A percentile compares a stretch with the other conserved stretches of the same genome.
phyloP scores from a whole-genome alignment of 2,329 filamentous ascomycete species.

The Thielaviopsis musarum region DNA sequence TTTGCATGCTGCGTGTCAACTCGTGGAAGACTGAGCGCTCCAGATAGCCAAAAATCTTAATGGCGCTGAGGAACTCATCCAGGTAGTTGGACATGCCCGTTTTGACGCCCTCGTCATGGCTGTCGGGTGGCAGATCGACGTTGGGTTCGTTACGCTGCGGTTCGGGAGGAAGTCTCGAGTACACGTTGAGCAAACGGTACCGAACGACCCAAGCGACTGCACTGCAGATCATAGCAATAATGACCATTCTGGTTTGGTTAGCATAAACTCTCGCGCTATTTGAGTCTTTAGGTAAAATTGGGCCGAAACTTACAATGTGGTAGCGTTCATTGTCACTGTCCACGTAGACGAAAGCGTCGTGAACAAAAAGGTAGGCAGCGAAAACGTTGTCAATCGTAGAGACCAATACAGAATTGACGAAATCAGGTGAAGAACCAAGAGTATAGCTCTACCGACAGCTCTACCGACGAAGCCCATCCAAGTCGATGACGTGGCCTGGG shows the following conservation, averaged over 20 bases:
- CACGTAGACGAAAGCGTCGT: conserved; percentile 79
- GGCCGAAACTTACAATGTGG: conserved; percentile 53
- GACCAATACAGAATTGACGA: conserved; percentile 56
- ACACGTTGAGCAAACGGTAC: conserved; percentile 95
- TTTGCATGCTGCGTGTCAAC: conserved; percentile 95
- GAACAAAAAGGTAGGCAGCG: conserved; percentile 76
- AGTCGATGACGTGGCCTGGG: conserved; percentile 23
- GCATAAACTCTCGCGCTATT: conserved; percentile 1
- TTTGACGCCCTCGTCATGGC: conserved; percentile 77
- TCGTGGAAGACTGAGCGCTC: conserved; percentile 96
- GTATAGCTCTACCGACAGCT: conserved; percentile 36
- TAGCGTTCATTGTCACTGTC: conserved; percentile 98
- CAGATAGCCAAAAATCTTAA: conserved; percentile 96
- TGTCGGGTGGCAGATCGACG: conserved; percentile 86
- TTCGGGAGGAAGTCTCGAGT: conserved; percentile 80
- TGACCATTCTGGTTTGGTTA: conserved; percentile 43
- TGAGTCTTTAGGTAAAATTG: neutral
- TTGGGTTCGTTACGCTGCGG: conserved; percentile 92
- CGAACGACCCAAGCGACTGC: conserved; percentile 83
- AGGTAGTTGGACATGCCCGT: conserved; percentile 88
- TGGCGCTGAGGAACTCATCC: conserved; percentile 93
- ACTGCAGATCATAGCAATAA: conserved; percentile 61
- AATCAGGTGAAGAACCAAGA: conserved; percentile 36
- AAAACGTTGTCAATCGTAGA: conserved; percentile 74
- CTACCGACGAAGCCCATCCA: conserved; percentile 42